Conservation (phyloP, 2,329 filamentous ascomycete species). For the Botryotinia convoluta region DNA sequence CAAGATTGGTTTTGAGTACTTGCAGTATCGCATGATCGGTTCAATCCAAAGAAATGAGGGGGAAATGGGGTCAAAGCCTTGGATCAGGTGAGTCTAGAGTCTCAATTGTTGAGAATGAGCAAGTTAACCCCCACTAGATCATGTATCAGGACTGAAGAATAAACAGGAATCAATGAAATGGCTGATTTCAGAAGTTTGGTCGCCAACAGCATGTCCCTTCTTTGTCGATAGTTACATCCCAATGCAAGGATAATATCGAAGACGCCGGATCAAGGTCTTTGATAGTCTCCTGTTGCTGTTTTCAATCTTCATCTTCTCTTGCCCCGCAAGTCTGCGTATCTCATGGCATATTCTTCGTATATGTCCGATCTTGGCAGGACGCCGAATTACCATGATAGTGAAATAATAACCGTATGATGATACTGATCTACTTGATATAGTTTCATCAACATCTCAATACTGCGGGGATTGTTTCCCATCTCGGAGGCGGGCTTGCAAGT, state of each 20-base stretch:
- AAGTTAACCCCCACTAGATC: neutral
- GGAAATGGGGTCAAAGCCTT: neutral
- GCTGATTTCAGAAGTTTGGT: constrained; percentile 3
- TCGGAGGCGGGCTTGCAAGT: neutral
- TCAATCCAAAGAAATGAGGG: neutral
- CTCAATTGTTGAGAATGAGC: neutral
- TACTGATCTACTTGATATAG: neutral
- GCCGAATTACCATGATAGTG: neutral
- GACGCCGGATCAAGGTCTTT: neutral
- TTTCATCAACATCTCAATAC: neutral
- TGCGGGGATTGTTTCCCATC: neutral
- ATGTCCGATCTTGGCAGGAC: neutral
- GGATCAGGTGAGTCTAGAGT: neutral
- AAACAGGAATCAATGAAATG: constrained; percentile 1
- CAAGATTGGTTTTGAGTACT: neutral
- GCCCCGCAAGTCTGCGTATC: constrained; percentile 12
- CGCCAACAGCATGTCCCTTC: neutral
- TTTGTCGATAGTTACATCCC: neutral
- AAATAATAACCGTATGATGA: neutral
- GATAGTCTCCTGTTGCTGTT: neutral
- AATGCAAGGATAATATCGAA: neutral
- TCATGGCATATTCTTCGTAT: neutral
- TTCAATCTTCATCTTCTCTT: neutral
- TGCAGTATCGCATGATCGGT: constrained; percentile 4
- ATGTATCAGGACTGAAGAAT: neutral